These are phyloP conservation scores for Epichloe hybrida DNA, from an alignment of 2,329 filamentous ascomycete species.

Conservation along the genomic window DNA sequence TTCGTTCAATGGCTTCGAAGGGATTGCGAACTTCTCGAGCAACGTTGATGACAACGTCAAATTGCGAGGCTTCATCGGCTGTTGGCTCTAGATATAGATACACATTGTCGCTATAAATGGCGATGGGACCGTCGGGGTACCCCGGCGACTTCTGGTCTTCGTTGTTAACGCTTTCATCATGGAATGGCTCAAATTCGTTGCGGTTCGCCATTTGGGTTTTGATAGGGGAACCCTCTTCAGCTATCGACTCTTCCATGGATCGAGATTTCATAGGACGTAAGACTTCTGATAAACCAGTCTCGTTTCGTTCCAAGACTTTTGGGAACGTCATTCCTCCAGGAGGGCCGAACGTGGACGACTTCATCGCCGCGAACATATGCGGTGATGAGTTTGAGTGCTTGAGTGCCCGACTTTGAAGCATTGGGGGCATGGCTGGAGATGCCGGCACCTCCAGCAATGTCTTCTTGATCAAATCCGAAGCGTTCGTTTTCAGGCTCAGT, in stretches of 20 bases:
- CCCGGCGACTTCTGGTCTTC: conserved; percentile 71
- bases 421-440: conserved; percentile 42
- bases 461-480: conserved; percentile 38
- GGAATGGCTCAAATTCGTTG: conserved; percentile 40
- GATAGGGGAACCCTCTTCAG: conserved; percentile 45
- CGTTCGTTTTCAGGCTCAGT: conserved; percentile 61
- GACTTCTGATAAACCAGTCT: conserved; percentile 45
- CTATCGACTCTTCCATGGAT: conserved; percentile 30
- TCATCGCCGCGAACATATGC: conserved; percentile 47
- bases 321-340: conserved; percentile 51
- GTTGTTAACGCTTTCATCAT: conserved; percentile 54
- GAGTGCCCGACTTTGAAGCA: conserved; percentile 46
- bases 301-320: conserved; percentile 44
- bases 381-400: conserved; percentile 57
- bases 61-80: conserved; percentile 60
- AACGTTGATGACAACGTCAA: conserved; percentile 76
- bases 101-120: conserved; percentile 66
- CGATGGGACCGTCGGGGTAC: conserved; percentile 70
- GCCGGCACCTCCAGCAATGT: conserved; percentile 39
- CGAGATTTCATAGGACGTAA: conserved; percentile 36
- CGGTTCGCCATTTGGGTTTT: conserved; percentile 48
- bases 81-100: conserved; percentile 72
- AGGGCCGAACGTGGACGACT: conserved; percentile 47
- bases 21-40: conserved; percentile 72
- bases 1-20: conserved; percentile 32